Evolutionary conservation across 345 rosid genomes (phyloP), one percentile per base, ranked within the genome.

Genomic region (Angophora floribunda): DNA sequence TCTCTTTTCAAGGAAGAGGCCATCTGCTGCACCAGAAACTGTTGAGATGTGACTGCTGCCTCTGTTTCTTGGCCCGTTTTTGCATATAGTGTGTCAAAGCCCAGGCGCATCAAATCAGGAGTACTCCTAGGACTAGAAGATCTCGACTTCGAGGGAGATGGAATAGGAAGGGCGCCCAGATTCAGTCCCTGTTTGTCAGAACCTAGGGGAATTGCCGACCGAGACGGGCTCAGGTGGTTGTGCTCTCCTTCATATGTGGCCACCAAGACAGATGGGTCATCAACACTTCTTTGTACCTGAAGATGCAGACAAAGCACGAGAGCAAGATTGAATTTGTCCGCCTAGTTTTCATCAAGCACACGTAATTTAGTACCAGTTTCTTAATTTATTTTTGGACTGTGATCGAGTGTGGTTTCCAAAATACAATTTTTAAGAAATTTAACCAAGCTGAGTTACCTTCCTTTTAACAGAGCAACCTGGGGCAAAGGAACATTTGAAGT

Each of bases 221-320:
- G 90, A 78, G 92, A 92, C 13, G 88, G 92, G 22, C 57, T 87
- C 36, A 63, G 87, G 24, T 96, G 99, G 87, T 96, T 97, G 92
- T 97, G 99, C 63, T 94, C 94, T 75, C 99, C 99, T 92, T 97
- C 99, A 52, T 97, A 97, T 52, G 95, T 96, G 19, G 97, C 97
- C 17, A 95, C 95, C 44, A 96, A 80, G 86, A 96, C 41, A 2
- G 96, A 91, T 8, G 93, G 94, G 92, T 96, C 94, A 52, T 95
- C 96, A 16, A 94, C 98, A 89, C 95, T 97, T 85, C 94, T 96
- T 90, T 97, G 99, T 50, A 97, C 99, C 99, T 97, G 87, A 51
- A 87, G 14, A 70, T 17, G 59, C 85, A n/a, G 78, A 36, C 41
- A 13, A 52, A n/a, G 41, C 85, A 51, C 52, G 85, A 36, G 32